Evolutionary conservation across 2,329 filamentous ascomycete genomes (phyloP), one percentile per base, ranked within the genome.

Genomic region (Rhynchosporium secalis): DNA sequence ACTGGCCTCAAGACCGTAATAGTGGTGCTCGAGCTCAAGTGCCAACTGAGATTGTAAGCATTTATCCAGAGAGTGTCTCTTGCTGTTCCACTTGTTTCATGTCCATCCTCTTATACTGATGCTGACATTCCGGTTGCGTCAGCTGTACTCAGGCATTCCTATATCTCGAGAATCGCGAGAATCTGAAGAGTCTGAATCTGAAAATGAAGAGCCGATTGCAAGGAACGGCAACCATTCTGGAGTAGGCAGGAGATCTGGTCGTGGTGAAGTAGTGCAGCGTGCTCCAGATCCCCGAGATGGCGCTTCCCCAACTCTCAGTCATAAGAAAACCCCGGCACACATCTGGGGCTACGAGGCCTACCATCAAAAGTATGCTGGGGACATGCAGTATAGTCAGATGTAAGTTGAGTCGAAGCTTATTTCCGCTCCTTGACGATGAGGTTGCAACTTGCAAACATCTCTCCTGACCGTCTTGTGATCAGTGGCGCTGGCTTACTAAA

Each of bases 1-100:
- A 68, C 38, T 70, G 66, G 68, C 68, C 65, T 7, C 6, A 58
- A 26, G 67, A 65, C 47, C 12, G 28, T 5, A 60, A 48, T 3
- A 8, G 28, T 9, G 61, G 62, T 3, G 13, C 58, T 8, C 60
- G 54, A 13, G 49, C 51, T n/a, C 67, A 69, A 48, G 60, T 69
- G 1, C 68, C 68, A 45, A 68, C 65, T 0, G 63, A 70, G 29
- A 65, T 52, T 38, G 33, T 36, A 36, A 36, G 33, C 33, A 36
- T 36, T 36, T 36, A 36, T 36, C 9, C 9, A 36, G 20, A 20
- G 20, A 20, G 20, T 20, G 20, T n/a, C 20, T 20, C 20, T 20
- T 20, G 20, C 20, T 20, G 20, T 20, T 20, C 20, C 20, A 20
- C 20, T 20, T 20, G 20, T 20, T 20, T 20, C 20, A 20, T 20